phyloP scores from a whole-genome alignment of 1,139 yeast species.

The Hyphopichia fennica region DNA sequence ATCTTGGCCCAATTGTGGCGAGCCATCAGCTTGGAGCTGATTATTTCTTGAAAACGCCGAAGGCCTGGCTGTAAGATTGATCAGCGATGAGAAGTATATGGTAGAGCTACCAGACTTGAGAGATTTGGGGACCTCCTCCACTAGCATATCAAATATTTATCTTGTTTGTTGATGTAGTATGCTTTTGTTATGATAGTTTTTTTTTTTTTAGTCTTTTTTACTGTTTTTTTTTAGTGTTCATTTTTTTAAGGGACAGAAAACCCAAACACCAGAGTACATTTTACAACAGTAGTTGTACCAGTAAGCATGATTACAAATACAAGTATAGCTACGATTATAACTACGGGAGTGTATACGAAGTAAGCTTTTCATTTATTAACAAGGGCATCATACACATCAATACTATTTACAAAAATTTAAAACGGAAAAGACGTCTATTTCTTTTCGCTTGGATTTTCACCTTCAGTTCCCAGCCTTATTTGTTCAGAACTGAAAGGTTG shows the following conservation, averaged over 20 bases:
- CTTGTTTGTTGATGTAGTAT: too few species aligned
- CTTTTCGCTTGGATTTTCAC: neutral
- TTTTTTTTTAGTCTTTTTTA: too few species aligned
- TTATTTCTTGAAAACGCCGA: conserved; percentile 14
- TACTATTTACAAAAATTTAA: neutral
- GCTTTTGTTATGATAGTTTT: too few species aligned
- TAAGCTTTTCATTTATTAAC: neutral
- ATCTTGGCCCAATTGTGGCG: conserved; percentile 10
- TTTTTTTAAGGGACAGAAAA: too few species aligned
- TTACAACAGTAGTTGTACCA: too few species aligned
- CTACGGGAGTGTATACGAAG: neutral
- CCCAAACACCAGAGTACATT: too few species aligned
- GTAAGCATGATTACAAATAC: too few species aligned
- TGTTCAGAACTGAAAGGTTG: conserved; percentile 66
- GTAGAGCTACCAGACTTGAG: conserved; percentile 35
- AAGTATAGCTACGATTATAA: neutral
- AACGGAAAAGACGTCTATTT: neutral
- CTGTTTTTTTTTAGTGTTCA: too few species aligned
- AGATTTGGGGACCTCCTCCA: conserved; percentile 46
- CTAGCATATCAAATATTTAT: too few species aligned
- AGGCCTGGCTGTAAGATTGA: conserved; percentile 45
- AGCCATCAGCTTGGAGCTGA: conserved; percentile 6
- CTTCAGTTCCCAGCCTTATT: conserved; percentile 23
- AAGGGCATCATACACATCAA: neutral
- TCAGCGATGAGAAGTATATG: conserved; percentile 45